Evolutionary conservation across 2,329 filamentous ascomycete species (phyloP).

Genomic region (Fusarium aywerte): DNA sequence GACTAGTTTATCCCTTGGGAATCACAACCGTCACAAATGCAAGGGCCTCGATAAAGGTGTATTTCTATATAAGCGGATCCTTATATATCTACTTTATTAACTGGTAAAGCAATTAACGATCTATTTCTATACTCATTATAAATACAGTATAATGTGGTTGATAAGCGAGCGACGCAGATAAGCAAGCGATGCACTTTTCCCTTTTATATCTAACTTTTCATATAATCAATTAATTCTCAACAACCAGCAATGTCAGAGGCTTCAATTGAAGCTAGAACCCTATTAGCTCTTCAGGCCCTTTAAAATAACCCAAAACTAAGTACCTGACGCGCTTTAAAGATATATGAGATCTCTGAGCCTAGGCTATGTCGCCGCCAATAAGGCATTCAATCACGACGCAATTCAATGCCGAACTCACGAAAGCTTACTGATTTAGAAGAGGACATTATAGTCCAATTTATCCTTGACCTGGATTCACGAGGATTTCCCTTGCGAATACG

Average conservation of each 20-base stretch:
- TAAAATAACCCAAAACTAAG: neutral
- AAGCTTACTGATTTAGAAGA: neutral
- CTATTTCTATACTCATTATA: too few species aligned
- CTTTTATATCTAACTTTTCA: neutral
- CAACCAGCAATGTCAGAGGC: neutral
- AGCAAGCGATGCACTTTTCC: neutral
- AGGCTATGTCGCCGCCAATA: too few species aligned
- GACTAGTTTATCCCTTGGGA: too few species aligned
- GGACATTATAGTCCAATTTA: slow-evolving; percentile 3
- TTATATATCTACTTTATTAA: too few species aligned
- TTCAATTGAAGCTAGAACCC: neutral
- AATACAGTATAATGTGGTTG: neutral
- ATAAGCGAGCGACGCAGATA: neutral
- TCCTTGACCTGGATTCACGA: neutral
- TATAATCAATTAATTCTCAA: neutral
- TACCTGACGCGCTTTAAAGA: neutral
- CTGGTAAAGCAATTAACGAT: too few species aligned
- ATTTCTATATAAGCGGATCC: too few species aligned
- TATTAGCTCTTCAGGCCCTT: neutral
- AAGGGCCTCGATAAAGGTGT: too few species aligned
- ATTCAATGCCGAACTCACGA: too few species aligned
- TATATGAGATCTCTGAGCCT: too few species aligned
- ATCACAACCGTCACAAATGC: too few species aligned
- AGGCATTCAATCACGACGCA: too few species aligned
- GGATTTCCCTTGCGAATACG: too few species aligned